Base-by-base conservation (phyloP, 768 basidiomycete species). In the Phaffia australis region DNA sequence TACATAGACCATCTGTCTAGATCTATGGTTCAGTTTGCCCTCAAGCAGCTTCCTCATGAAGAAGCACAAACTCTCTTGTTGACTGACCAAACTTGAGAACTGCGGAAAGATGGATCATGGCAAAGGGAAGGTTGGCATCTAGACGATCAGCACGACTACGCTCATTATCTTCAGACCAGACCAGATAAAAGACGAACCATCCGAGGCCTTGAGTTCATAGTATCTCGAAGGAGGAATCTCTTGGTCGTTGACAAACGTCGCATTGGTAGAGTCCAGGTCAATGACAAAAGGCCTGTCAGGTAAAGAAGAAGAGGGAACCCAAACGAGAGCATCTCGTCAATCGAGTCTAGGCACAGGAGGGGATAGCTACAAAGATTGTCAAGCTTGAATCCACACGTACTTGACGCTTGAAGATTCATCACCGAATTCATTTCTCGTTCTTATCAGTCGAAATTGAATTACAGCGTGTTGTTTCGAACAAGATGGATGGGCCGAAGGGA, bases 381-480 rank as follows among this genome's bases (percentile, higher is more conserved):
- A 14, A 32, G 64, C 42, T 16, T 51, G 35, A 7, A 15, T 49
- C 29, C 7, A 9, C 14, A 81, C 88, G 54, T 57, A 94, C 94
- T 98, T 99, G 55, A 89, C 82, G 19, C 30, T 5, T 81, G 77
- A n/a, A 83, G 80, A 74, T 89, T 93, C 9, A 82, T 79, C 81
- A 1, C 93, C 94, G 67, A 84, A 88, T 75, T 95, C 92, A 73
- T 93, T 87, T 75, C 87, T 88, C 73, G 88, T 87, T 68, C 82
- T 83, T 4, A 97, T 81, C 72, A 87, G 85, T 32, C 95, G 87
- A 87, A 87, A 91, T 78, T 99, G 95, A 42, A 99, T 87, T 2
- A 86, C 95, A 19, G 95, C 92, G 74, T 99, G 95, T 74, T 99
- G 95, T 74, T 99, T 99, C 0, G 95, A 98, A 70, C 90, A 91